Evolutionary conservation across 1,139 yeast species (phyloP).

Genomic region (Hemisphaericaspora xylanilytica): DNA sequence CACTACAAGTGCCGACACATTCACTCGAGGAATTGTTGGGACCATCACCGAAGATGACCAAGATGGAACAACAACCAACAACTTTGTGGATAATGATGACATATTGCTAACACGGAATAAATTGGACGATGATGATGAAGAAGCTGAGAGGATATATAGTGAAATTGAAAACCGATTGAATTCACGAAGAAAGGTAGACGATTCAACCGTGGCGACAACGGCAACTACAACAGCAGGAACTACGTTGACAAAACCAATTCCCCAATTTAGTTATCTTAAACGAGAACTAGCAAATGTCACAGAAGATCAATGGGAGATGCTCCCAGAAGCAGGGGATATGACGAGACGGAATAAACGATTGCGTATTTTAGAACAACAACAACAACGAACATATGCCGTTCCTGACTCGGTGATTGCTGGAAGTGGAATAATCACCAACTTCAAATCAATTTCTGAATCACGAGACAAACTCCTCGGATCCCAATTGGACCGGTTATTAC

Average conservation of each 20-base stretch:
- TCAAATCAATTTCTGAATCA: constrained; percentile 51
- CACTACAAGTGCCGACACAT: constrained; percentile 79
- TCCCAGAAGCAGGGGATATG: constrained; percentile 89
- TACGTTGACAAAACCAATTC: constrained; percentile 6
- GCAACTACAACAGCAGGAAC: no score
- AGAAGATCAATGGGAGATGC: constrained; percentile 70
- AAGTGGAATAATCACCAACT: constrained; percentile 35
- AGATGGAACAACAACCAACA: constrained; percentile 20
- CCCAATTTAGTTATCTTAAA: constrained; percentile 51
- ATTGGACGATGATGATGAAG: constrained; percentile 59
- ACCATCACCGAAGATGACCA: constrained; percentile 27
- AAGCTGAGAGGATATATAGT: constrained; percentile 71
- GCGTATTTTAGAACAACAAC: constrained; percentile 60
- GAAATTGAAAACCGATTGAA: constrained; percentile 59
- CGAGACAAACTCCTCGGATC: constrained; percentile 50
- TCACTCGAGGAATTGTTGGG: constrained; percentile 41
- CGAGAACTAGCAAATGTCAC: constrained; percentile 57
- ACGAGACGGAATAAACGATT: constrained; percentile 76
- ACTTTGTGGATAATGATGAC: constrained; percentile 19
- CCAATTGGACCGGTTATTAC: constrained; percentile 38
- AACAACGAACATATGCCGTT: constrained; percentile 74
- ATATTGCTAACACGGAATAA: constrained; percentile 17
- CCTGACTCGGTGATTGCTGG: constrained; percentile 67
- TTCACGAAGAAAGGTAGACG: constrained; percentile 16
- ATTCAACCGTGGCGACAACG: constrained; percentile 1